These are phyloP conservation scores for Serendipita indica DNA, from an alignment of 768 basidiomycete genomes.

Conservation along the genomic window DNA sequence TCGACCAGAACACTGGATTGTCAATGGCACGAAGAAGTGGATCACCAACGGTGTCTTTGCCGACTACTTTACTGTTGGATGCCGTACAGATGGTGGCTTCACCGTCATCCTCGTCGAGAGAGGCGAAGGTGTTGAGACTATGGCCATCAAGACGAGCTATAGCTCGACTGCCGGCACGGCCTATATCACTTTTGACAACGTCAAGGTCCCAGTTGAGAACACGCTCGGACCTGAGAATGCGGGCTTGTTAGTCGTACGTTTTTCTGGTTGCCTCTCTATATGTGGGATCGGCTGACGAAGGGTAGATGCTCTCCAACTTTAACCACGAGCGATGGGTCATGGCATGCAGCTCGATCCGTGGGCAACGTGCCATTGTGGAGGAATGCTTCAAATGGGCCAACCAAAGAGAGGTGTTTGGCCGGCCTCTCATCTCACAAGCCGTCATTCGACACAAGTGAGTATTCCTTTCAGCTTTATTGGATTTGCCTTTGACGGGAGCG, in stretches of 20 bases:
- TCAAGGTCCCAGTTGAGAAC: constrained; percentile 74
- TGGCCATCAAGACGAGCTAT: constrained; percentile 81
- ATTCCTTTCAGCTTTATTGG: neutral
- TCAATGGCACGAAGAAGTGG: constrained; percentile 83
- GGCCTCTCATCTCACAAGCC: constrained; percentile 48
- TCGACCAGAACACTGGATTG: constrained; percentile 53
- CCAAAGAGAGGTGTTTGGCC: constrained; percentile 63
- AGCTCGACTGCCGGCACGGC: constrained; percentile 77
- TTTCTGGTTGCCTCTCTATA: neutral
- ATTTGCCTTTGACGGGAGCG: neutral
- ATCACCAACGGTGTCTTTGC: constrained; percentile 45
- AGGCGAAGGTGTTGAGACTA: constrained; percentile 68
- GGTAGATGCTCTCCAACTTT: constrained; percentile 46
- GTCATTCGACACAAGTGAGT: constrained; percentile 65
- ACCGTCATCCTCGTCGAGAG: constrained; percentile 80
- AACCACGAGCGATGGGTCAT: constrained; percentile 94
- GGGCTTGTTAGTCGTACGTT: constrained; percentile 40
- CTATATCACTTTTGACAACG: constrained; percentile 70
- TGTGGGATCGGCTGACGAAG: neutral
- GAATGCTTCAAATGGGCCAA: constrained; percentile 81
- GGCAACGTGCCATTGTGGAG: constrained; percentile 58
- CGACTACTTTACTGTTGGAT: constrained; percentile 13
- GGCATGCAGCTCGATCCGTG: constrained; percentile 51
- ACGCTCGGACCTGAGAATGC: constrained; percentile 68
- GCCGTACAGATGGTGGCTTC: constrained; percentile 39